A percentile compares a stretch with the other conserved stretches of the same genome.
These are phyloP conservation scores for Inosperma sp. DNA, from an alignment of 768 basidiomycete species.

Conservation along the genomic window DNA sequence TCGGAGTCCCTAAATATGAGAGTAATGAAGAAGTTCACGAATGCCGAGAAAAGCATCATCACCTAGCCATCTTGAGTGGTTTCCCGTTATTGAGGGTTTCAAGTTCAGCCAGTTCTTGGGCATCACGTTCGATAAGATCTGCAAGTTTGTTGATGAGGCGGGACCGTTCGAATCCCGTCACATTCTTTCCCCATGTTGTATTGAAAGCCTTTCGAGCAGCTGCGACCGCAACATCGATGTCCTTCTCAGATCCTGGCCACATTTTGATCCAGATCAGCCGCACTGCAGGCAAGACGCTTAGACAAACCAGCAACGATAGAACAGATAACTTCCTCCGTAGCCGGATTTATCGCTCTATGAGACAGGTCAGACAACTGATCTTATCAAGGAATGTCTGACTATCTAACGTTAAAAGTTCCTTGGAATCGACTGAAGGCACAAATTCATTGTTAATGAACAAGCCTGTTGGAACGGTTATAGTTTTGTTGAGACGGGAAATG, in stretches of 20 bases:
- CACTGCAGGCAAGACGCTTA: not conserved
- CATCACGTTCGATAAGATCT: conserved; percentile 83
- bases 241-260: conserved; percentile 55
- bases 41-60: not conserved
- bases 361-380: conserved; percentile 19
- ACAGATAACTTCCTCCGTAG: conserved; percentile 71
- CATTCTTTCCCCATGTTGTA: conserved; percentile 85
- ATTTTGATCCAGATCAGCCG: conserved; percentile 1
- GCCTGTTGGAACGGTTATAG: conserved; percentile 68
- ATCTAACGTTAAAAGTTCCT: conserved; percentile 58
- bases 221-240: conserved; percentile 79
- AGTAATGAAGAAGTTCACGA: not conserved
- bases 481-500: conserved; percentile 41
- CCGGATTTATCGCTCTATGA: conserved; percentile 69
- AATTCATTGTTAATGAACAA: conserved; percentile 93
- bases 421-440: conserved; percentile 66
- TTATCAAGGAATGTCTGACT: conserved; percentile 12
- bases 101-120: conserved; percentile 75
- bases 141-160: conserved; percentile 81
- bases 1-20: conserved; percentile 60
- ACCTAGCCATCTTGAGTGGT: conserved; percentile 56
- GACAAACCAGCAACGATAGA: conserved; percentile 57
- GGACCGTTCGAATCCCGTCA: conserved; percentile 78
- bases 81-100: conserved; percentile 91
- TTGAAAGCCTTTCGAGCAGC: conserved; percentile 81